Base-by-base conservation (phyloP, 1,139 yeast genomes). In the Yamadazyma triangularis region DNA sequence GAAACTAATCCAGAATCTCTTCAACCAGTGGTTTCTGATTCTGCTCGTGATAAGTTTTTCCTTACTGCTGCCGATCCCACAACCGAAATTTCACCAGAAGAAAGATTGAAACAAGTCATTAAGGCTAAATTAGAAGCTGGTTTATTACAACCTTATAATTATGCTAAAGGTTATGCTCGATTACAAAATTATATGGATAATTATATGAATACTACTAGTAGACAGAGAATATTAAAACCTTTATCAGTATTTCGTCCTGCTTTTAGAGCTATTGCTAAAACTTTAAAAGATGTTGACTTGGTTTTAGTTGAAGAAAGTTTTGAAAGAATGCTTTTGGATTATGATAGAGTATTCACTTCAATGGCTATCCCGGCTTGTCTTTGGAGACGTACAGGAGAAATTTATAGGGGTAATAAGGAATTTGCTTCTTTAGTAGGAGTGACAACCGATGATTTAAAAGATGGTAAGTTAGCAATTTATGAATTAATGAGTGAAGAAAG, bases 291-390 rank as follows among this genome's bases (percentile, higher is more conserved):
- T 56, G 89, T 88, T 9, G 98, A 91, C 56, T 67, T 89, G 48
- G 93, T 89, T 5, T 63, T 88, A 25, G 97, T 91, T 8, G 98
- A 91, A 50, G 97, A 91, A 54, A 82, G 85, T 34, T 91, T 91
- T 53, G 98, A 91, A 58, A 69, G 97, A 38, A 85, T 89, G 95
- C 60, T 91, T 30, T 63, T 91, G 33, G 96, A 91, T 47, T 89
- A 91, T 50, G 98, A 91, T 54, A 72, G 98, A 27, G 96, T 91
- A 3, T 91, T 91, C 56, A 88, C 97, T 0, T 83, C 95, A 5
- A 88, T 89, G 96, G 96, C 96, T 7, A 88, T 91, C 34, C 98
- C 98, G 0, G 96, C 97, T 0, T 89, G 97, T 59, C 68, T 91
- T 24, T 91, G 98, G 97, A 69, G 97, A 48, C 79, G 98, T 46